A percentile compares a stretch with the other conserved stretches of the same genome.
These are phyloP conservation scores for Starmerella vitae DNA, from an alignment of 805 yeast genomes.

Conservation along the genomic window DNA sequence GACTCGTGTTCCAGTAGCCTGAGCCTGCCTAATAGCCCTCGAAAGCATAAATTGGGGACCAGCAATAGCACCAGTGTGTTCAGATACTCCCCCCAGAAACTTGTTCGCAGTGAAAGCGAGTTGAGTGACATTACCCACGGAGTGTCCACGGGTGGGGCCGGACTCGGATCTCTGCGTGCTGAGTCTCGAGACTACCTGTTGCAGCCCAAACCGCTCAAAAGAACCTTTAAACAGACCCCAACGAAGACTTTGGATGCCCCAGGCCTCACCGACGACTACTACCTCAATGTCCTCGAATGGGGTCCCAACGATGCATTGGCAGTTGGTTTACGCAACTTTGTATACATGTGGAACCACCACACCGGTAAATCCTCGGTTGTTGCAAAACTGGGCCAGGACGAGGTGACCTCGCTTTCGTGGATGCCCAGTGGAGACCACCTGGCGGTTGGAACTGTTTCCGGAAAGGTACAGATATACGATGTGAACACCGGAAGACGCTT, in stretches of 20 bases:
- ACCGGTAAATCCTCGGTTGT: conserved; percentile 71
- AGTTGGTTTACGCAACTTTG: conserved; percentile 79
- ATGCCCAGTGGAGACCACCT: conserved; percentile 87
- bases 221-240: conserved; percentile 75
- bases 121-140: conserved; percentile 16
- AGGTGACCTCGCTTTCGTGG: conserved; percentile 83
- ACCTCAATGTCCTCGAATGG: conserved; percentile 89
- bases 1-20: conserved; percentile 3
- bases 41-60: conserved; percentile 16
- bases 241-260: conserved; percentile 93
- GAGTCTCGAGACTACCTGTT: conserved; percentile 70
- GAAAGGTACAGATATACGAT: conserved; percentile 91
- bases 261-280: conserved; percentile 84
- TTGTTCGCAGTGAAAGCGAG: conserved; percentile 13
- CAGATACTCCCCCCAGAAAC: conserved; percentile 13
- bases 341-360: conserved; percentile 80
- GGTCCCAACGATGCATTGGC: conserved; percentile 78
- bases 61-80: conserved; percentile 39
- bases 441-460: conserved; percentile 80
- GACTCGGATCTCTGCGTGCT: conserved; percentile 63
- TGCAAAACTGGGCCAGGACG: conserved; percentile 57
- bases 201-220: conserved; percentile 66
- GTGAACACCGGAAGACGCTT: conserved; percentile 68
- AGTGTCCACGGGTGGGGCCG: conserved; percentile 43
- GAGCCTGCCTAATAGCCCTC: conserved; percentile 19